Percentiles rank a stretch among this genome's conserved stretches.
phyloP scores from a whole-genome alignment of 73 alveolate species.

The Tetrahymena thermophila region DNA sequence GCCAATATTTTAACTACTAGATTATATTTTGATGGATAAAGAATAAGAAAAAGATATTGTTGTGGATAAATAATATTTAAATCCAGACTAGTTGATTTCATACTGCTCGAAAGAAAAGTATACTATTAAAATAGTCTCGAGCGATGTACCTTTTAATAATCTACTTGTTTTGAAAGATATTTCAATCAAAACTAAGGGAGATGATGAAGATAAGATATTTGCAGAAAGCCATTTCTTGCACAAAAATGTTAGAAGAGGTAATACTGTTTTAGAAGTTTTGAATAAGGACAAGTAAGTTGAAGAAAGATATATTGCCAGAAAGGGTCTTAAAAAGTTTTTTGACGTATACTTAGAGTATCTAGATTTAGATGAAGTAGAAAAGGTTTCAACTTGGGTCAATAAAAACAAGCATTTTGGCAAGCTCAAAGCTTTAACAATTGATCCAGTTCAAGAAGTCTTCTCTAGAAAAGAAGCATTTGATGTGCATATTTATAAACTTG shows the following conservation, averaged over 20 bases:
- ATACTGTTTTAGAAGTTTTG: slow-evolving; percentile 6
- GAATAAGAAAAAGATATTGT: neutral
- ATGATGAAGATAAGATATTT: neutral
- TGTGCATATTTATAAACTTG: slow-evolving; percentile 65
- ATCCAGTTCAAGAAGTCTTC: neutral
- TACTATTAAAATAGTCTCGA: neutral
- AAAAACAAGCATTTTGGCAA: slow-evolving; percentile 28
- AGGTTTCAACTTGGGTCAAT: slow-evolving; percentile 11
- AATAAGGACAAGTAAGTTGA: neutral
- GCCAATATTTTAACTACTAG: neutral
- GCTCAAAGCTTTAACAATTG: slow-evolving; percentile 15
- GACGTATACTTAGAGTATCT: slow-evolving; percentile 47
- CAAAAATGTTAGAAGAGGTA: slow-evolving; percentile 45
- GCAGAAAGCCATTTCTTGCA: neutral
- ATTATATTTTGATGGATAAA: neutral
- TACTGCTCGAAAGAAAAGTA: neutral
- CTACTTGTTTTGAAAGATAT: neutral
- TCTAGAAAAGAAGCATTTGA: slow-evolving; percentile 31
- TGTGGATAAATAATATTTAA: neutral
- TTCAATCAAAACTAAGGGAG: neutral
- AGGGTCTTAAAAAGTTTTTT: slow-evolving; percentile 66
- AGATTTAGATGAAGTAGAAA: slow-evolving; percentile 8
- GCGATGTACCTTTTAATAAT: neutral
- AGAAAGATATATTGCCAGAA: slow-evolving; percentile 20
- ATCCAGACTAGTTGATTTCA: neutral